Base-by-base conservation (phyloP, 2,329 filamentous ascomycete genomes). In the Arthroderma sp. region DNA sequence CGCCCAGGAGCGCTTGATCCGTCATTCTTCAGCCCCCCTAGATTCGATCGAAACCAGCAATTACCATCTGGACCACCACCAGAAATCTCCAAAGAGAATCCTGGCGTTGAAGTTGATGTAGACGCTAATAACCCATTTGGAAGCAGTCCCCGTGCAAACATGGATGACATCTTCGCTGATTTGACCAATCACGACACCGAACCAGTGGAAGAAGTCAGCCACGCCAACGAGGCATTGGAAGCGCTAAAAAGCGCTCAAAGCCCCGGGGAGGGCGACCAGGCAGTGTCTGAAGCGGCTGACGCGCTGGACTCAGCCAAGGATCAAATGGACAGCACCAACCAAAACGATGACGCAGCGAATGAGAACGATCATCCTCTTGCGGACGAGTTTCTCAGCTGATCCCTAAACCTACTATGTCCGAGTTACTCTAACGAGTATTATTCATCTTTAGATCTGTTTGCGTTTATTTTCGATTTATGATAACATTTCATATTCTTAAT, bases 171-270 rank as follows among this genome's bases (percentile, higher is more conserved):
- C 15, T 71, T 70, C 51, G 66, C 65, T 6, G 68, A 69, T 41
- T 53, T 70, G 45, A 69, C 66, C 1, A 67, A 68, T 43, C 63
- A 68, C 47, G 66, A 69, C 48, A 57, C 51, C 6, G 64, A 66
- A 6, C 52, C 53, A 11, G 51, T 54, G 39, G 58, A 57, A 53
- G 57, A 68, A 43, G 66, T 67, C 29, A 65, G 63, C n/a, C 66
- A 70, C 51, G 66, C 66, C 5, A 68, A 66, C 36, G 68, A 70
- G 51, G 68, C 67, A 3, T 53, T 70, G 15, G 68, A 70, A 46
- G 63, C 57, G 22, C 58, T 68, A 9, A 59, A 48, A 29, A 53
- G 65, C 46, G 65, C 61, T 28, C 61, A 62, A 48, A 62, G 63
- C 36, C 59, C 56, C 11, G 58, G 58, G 28, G 62, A 61, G 37